Percentiles rank a stretch among this genome's conserved stretches.
Conservation (phyloP, 768 basidiomycete species). For the Rhizopogon salebrosus region DNA sequence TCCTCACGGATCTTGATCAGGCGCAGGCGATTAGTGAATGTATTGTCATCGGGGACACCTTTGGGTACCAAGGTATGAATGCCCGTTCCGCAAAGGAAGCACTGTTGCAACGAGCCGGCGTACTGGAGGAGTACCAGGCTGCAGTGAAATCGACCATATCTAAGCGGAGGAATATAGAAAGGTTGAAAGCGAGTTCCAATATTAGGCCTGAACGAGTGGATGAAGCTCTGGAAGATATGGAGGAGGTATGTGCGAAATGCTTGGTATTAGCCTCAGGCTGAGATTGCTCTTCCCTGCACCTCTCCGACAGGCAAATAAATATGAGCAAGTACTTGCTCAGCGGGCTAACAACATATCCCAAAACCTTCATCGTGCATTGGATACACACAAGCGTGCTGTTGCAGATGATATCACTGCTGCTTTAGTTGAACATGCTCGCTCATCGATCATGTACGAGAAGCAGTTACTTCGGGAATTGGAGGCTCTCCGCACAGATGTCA, state of each 20-base stretch:
- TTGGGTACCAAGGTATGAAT: constrained; percentile 96
- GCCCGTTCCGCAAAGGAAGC: constrained; percentile 97
- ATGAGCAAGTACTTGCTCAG: constrained; percentile 77
- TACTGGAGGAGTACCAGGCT: constrained; percentile 90
- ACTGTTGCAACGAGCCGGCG: constrained; percentile 79
- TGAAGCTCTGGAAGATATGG: constrained; percentile 87
- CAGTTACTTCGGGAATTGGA: constrained; percentile 87
- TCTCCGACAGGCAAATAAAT: constrained; percentile 71
- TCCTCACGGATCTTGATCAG: constrained; percentile 81
- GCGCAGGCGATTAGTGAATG: constrained; percentile 93
- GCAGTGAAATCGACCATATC: constrained; percentile 92
- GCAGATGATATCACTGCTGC: constrained; percentile 90
- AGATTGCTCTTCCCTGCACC: constrained; percentile 8
- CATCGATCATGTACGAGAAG: constrained; percentile 87
- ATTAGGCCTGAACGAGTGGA: constrained; percentile 85
- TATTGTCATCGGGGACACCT: constrained; percentile 90
- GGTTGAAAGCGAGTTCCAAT: constrained; percentile 78
- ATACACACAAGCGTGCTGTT: constrained; percentile 78
- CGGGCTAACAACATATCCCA: constrained; percentile 93
- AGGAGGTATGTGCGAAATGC: constrained; percentile 56
- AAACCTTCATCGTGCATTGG: constrained; percentile 84
- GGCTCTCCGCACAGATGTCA: constrained; percentile 72
- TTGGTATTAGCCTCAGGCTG: neutral
- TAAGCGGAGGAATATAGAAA: constrained; percentile 87
- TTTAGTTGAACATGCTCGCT: constrained; percentile 88